A percentile compares a stretch with the other conserved stretches of the same genome.
Conservation (phyloP, 2,329 filamentous ascomycete genomes). For the Alternaria brassicicola region DNA sequence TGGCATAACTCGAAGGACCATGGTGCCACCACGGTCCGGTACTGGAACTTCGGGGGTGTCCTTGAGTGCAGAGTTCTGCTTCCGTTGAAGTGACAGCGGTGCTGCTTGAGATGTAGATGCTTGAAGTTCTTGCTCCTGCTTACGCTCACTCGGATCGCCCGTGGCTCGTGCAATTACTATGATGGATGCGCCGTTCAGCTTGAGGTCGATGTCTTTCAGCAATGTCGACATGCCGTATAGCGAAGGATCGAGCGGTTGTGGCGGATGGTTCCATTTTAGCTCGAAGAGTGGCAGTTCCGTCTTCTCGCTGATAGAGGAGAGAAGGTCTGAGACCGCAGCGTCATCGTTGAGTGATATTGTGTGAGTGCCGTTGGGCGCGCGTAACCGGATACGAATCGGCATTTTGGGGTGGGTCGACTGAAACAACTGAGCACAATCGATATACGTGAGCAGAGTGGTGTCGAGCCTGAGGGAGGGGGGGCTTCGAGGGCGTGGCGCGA, state of each 20-base stretch:
- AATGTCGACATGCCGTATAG: conserved; percentile 56
- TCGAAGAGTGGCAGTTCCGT: conserved; percentile 71
- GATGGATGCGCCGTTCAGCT: conserved; percentile 71
- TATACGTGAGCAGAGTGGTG: conserved; percentile 1
- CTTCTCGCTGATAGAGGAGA: conserved; percentile 65
- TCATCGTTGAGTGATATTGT: conserved; percentile 71
- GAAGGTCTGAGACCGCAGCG: conserved; percentile 68
- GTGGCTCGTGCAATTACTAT: conserved; percentile 62
- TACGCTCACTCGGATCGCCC: conserved; percentile 35
- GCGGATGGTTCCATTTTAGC: conserved; percentile 85
- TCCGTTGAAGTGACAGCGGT: conserved; percentile 52
- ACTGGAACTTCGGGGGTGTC: conserved; percentile 68
- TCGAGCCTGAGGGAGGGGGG: background rate
- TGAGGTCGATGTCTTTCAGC: conserved; percentile 64
- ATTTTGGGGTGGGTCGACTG: conserved; percentile 22
- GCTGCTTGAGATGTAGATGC: conserved; percentile 32
- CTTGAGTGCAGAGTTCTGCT: conserved; percentile 53
- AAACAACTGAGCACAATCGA: background rate
- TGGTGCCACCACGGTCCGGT: conserved; percentile 60
- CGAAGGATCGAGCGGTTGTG: conserved; percentile 69
- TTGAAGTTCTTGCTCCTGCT: conserved; percentile 20
- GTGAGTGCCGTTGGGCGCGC: conserved; percentile 74
- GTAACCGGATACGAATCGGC: conserved; percentile 75
- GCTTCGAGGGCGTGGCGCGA: conserved; percentile 3
- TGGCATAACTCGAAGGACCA: conserved; percentile 89